phyloP scores from a whole-genome alignment of 2,329 filamentous ascomycete species.

The Aspergillus sp. region DNA sequence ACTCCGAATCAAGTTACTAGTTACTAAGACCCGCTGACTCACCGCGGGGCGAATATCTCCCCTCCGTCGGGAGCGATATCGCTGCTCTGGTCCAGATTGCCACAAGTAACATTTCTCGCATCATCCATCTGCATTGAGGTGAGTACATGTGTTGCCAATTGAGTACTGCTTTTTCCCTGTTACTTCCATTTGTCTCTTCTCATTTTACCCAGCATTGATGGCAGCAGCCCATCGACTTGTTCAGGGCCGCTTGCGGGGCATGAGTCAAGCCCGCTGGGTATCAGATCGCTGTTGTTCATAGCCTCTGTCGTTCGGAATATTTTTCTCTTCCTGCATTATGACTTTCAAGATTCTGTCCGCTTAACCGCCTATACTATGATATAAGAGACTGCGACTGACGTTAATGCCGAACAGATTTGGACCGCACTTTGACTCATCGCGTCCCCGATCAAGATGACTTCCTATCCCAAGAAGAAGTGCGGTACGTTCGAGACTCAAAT shows the following conservation, averaged over 20 bases:
- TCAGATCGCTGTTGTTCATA: not conserved
- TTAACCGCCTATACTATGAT: not conserved
- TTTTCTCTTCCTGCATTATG: no score
- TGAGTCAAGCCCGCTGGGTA: not conserved
- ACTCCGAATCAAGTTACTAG: not conserved
- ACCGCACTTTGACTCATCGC: constrained; percentile 5
- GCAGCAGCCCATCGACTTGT: not conserved
- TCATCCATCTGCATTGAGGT: constrained; percentile 6
- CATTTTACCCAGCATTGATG: not conserved
- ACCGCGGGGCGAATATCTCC: constrained; percentile 19
- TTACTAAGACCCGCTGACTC: constrained; percentile 21
- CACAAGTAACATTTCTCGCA: constrained; percentile 21
- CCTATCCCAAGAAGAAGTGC: constrained; percentile 40
- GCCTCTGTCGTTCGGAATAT: no score
- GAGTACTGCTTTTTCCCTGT: not conserved
- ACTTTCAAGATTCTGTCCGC: not conserved
- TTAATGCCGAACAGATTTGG: not conserved
- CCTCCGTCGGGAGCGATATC: constrained; percentile 30
- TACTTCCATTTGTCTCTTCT: not conserved
- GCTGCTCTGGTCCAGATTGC: constrained; percentile 20
- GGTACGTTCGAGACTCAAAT: constrained; percentile 25
- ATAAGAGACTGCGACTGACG: not conserved
- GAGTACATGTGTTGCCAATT: not conserved
- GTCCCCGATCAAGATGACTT: constrained; percentile 25
- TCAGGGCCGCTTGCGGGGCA: not conserved